Evolutionary conservation across 2,329 filamentous ascomycete genomes (phyloP).

Genomic region (Massarina eburnea): DNA sequence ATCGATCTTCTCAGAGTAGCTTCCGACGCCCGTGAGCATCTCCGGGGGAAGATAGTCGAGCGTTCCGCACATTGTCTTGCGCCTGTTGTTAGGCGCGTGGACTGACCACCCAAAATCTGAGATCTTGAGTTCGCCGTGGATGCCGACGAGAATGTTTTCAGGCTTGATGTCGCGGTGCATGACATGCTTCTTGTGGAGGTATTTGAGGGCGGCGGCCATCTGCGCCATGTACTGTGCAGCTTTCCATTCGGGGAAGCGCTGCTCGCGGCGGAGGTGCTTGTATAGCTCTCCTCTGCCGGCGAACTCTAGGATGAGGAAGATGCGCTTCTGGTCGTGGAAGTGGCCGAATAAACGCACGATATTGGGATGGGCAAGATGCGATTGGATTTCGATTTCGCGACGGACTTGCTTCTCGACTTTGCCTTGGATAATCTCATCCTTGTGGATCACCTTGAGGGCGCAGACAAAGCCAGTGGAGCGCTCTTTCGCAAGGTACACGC

Average conservation of each 20-base stretch:
- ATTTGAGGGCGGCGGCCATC: conserved; percentile 86
- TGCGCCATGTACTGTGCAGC: conserved; percentile 85
- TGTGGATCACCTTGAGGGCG: conserved; percentile 84
- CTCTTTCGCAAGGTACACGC: conserved; percentile 83
- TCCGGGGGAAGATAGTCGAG: conserved; percentile 96
- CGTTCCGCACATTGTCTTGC: conserved; percentile 95
- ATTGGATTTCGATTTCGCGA: conserved; percentile 87
- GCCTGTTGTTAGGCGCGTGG: conserved; percentile 90
- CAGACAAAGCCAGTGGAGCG: conserved; percentile 79
- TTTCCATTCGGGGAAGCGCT: conserved; percentile 81
- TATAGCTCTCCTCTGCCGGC: conserved; percentile 85
- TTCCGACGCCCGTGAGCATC: conserved; percentile 85
- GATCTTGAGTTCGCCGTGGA: conserved; percentile 98
- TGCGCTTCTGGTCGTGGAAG: conserved; percentile 85
- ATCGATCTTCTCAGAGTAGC: conserved; percentile 93
- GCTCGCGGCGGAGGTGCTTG: conserved; percentile 79
- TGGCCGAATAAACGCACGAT: conserved; percentile 82
- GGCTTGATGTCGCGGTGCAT: conserved; percentile 98
- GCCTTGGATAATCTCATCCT: conserved; percentile 76
- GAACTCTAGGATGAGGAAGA: conserved; percentile 86
- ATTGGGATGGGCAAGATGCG: conserved; percentile 82
- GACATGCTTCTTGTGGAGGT: conserved; percentile 94
- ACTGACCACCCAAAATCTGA: conserved; percentile 99
- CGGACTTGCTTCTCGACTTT: conserved; percentile 85
- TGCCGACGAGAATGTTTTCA: conserved; percentile 93